Base-by-base conservation (phyloP, 2,329 filamentous ascomycete genomes). In the Hymenoscyphus salicellus region DNA sequence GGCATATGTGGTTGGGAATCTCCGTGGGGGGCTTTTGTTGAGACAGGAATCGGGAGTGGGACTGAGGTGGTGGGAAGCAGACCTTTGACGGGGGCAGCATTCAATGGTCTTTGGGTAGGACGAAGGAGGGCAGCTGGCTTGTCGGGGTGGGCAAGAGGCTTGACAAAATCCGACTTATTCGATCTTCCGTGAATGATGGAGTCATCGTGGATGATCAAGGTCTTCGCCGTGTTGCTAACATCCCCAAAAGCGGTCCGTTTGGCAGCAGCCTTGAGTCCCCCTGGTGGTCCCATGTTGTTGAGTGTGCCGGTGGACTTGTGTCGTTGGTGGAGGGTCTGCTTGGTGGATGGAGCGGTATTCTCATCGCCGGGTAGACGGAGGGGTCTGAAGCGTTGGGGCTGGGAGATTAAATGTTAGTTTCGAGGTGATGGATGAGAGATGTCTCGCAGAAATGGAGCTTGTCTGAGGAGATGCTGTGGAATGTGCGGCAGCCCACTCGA, bases 161-260 rank as follows among this genome's bases (percentile, higher is more conserved):
- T 73, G 28, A 72, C 56, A 32, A 67, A 64, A 28, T 72, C 72
- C 23, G 55, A 56, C 8, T 68, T 64, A 41, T 61, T 63, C 23
- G 78, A 77, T 74, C 85, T 86, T 65, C 77, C 79, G 32, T 75
- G 70, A 30, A 85, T 73, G 61, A 79, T 79, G 43, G 80, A 80
- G 71, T 89, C 87, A 75, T 90, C 87, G 71, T 85, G 84, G 60
- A 75, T 77, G 20, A 76, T 75, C 36, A 76, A 65, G 36, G 72
- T 66, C 67, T 78, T 79, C 41, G 75, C 61, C 0, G 83, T 87
- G 74, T 93, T 94, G 81, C 90, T 95, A 67, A 95, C 84, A 75
- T 96, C 93, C 59, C 86, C 90, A 77, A 96, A 93, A 14, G 87
- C 91, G 67, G 88, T 87, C 70, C 93, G 88, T 80, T 93, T 95